Evolutionary conservation across 106 monocot species (phyloP), one percentile per base, ranked within the genome.

Genomic region (Allium fistulosum): DNA sequence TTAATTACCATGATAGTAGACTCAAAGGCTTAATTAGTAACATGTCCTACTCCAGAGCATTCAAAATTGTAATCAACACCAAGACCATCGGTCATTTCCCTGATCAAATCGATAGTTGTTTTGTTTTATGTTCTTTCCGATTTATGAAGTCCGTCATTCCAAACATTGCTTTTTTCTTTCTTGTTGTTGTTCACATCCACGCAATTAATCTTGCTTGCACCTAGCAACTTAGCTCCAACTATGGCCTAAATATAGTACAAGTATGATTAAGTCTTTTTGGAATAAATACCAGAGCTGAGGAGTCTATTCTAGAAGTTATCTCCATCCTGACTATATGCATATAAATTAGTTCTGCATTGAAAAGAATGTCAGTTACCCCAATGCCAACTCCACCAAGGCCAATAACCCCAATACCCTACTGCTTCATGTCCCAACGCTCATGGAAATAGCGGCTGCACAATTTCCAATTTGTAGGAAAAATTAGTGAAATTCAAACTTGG

Each of bases 91-190:
- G 67, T 68, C 67, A 68, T 52, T 15, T 68, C 67, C 67, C n/a
- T 26, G 4, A 68, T 68, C 52, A 55, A 6, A 15, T 68, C 67
- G 6, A 18, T 12, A 6, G 53, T 37, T 8, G 67, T 53, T 49
- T 53, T 68, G 53, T 53, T 26, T 7, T 55, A 37, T 14, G 26
- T 10, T 52, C 26, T 53, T 53, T 55, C 4, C 53, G 67, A 37
- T 68, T 68, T 2, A 68, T 48, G 67, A 68, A 68, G 13, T 68
- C 53, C 2, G 67, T 68, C 67, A 68, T 55, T 26, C 67, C 67
- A 37, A 28, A 68, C 2, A 15, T 53, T 9, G 7, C 53, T 27
- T 11, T 68, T 68, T 37, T 52, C 53, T 17, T 55, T 68, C 53
- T 55, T 68, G 7, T 11, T 4, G 4, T 68, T 37, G 3, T 53